Conservation (phyloP, 176 grass and related monocot species). For the Rhynchospora tenuis region DNA sequence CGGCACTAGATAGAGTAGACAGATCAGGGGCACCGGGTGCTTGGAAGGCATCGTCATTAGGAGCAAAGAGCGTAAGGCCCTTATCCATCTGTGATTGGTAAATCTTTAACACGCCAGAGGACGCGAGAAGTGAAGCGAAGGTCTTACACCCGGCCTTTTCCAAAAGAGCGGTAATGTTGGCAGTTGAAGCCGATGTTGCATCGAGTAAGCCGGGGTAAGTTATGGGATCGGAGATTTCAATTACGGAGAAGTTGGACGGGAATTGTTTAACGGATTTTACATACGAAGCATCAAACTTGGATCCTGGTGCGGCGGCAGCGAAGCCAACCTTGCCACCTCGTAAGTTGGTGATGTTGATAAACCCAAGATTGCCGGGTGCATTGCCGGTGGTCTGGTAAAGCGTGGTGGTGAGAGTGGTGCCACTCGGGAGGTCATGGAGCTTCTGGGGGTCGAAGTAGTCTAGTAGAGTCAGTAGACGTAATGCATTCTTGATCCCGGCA, state of each 20-base stretch:
- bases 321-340: conserved; percentile 57
- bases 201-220: conserved; percentile 76
- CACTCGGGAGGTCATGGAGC: conserved; percentile 46
- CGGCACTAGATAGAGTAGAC: conserved; percentile 39
- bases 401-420: conserved; percentile 50
- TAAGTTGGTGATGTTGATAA: conserved; percentile 58
- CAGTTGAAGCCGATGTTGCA: conserved; percentile 15
- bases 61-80: conserved; percentile 80
- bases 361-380: conserved; percentile 39
- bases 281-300: conserved; percentile 49
- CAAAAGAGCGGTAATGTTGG: conserved; percentile 58
- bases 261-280: conserved; percentile 59
- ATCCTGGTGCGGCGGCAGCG: conserved; percentile 40
- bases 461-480: conserved; percentile 64
- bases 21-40: conserved; percentile 53
- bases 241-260: conserved; percentile 61
- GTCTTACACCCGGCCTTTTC: conserved; percentile 86
- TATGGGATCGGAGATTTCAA: conserved; percentile 56
- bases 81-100: conserved; percentile 70
- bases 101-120: conserved; percentile 60
- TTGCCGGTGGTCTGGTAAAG: conserved; percentile 87
- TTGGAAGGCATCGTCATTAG: conserved; percentile 77
- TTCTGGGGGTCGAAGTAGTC: conserved; percentile 91
- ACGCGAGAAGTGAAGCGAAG: conserved; percentile 51
- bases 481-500: conserved; percentile 77